Percentiles rank a stretch among this genome's conserved stretches.
phyloP scores from a whole-genome alignment of 139 green algal species.

The Chlorella sp. region DNA sequence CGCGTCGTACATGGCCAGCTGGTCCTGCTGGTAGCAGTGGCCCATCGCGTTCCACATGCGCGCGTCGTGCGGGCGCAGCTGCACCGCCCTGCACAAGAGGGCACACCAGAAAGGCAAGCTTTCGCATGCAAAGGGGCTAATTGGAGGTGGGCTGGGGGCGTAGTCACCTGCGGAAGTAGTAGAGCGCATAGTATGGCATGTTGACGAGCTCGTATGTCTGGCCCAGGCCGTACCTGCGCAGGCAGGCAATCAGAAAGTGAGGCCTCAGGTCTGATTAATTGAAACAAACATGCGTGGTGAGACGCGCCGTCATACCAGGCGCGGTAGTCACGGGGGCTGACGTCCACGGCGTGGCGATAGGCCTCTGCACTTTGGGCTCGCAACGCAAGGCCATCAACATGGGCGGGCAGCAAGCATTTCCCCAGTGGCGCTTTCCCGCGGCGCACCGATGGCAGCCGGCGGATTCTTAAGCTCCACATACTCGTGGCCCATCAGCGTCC shows the following conservation, averaged over 20 bases:
- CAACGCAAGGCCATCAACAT: too few species aligned
- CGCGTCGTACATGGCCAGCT: constrained; percentile 60
- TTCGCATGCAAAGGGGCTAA: not conserved
- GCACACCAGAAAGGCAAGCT: not conserved
- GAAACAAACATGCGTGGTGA: too few species aligned
- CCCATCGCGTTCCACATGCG: constrained; percentile 98
- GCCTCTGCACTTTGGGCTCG: constrained; percentile 81
- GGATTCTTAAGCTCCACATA: constrained; percentile 98
- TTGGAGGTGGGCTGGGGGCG: too few species aligned
- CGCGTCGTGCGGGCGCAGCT: constrained; percentile 83
- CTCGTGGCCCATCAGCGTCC: constrained; percentile 99
- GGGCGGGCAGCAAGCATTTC: too few species aligned
- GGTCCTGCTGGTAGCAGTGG: constrained; percentile 88
- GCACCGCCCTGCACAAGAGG: constrained; percentile 56
- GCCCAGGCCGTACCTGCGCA: constrained; percentile 96
- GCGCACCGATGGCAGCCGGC: constrained; percentile 81
- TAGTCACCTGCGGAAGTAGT: constrained; percentile 73
- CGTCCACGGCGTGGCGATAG: constrained; percentile 82
- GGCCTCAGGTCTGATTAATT: too few species aligned
- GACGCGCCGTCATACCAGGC: too few species aligned
- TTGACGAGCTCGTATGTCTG: constrained; percentile 98
- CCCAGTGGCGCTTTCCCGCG: too few species aligned
- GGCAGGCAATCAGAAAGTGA: too few species aligned
- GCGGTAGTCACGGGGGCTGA: constrained; percentile 90
- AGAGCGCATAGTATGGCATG: constrained; percentile 87